These are phyloP conservation scores for Pyrenophora graminea DNA, from an alignment of 2,329 filamentous ascomycete species.

Conservation along the genomic window DNA sequence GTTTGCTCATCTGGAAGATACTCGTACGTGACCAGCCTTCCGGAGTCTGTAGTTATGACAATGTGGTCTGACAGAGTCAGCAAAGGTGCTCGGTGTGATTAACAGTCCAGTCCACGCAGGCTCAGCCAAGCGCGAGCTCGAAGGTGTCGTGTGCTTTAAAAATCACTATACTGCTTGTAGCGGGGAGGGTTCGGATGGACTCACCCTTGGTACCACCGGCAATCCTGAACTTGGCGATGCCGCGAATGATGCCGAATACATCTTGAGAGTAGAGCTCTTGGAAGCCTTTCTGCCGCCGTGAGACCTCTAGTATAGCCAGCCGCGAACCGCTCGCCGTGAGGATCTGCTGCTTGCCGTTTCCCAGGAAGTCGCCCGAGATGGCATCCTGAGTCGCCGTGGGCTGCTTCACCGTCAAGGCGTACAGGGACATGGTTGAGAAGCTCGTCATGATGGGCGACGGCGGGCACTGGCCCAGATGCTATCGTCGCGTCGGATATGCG, in stretches of 20 bases:
- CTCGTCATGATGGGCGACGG: constrained; percentile 75
- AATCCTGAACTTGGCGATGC: constrained; percentile 84
- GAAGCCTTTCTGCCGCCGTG: constrained; percentile 83
- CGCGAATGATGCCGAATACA: constrained; percentile 92
- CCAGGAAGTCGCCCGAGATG: constrained; percentile 91
- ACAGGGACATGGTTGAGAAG: constrained; percentile 98
- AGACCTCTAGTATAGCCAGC: constrained; percentile 83
- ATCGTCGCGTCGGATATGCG: constrained; percentile 17
- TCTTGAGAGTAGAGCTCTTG: constrained; percentile 86
- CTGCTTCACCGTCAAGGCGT: constrained; percentile 93
- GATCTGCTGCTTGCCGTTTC: constrained; percentile 97
- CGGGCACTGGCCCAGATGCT: constrained; percentile 39
- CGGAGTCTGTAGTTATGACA: constrained; percentile 93
- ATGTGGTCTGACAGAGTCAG: constrained; percentile 75
- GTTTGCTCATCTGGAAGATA: constrained; percentile 85
- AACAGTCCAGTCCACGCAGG: constrained; percentile 35
- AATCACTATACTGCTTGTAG: constrained; percentile 55
- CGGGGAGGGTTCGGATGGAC: constrained; percentile 44
- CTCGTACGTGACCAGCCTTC: constrained; percentile 90
- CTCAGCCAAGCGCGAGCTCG: constrained; percentile 29
- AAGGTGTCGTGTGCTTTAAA: constrained; percentile 45
- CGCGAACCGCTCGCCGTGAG: constrained; percentile 90
- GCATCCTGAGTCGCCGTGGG: constrained; percentile 88
- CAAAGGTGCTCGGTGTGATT: constrained; percentile 37
- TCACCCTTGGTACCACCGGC: constrained; percentile 96